A percentile compares a stretch with the other conserved stretches of the same genome.
Conservation (phyloP, 1,139 yeast genomes). For the Scheffersomyces titani region DNA sequence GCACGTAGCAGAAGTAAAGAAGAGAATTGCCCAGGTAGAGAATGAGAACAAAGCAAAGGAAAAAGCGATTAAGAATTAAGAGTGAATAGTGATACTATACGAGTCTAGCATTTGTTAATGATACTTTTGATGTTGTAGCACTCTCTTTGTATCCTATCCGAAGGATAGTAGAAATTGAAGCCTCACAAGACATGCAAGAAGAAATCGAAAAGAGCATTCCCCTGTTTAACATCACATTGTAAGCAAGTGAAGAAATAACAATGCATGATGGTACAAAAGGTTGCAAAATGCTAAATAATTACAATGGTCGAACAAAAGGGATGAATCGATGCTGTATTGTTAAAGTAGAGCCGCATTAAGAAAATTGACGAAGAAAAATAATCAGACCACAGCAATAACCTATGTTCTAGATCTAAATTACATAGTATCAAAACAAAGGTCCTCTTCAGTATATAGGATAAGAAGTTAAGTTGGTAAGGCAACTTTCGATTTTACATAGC, state of each 20-base stretch:
- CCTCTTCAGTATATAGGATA: neutral
- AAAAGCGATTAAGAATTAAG: neutral
- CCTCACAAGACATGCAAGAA: neutral
- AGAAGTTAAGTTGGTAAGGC: neutral
- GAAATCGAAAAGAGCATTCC: neutral
- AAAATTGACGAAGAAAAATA: too few species aligned
- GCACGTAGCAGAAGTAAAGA: constrained; percentile 10
- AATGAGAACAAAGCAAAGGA: neutral
- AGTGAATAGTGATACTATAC: neutral
- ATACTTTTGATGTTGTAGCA: too few species aligned
- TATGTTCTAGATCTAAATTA: neutral
- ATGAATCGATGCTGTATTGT: neutral
- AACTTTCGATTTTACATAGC: neutral
- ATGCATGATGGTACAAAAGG: neutral
- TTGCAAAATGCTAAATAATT: neutral
- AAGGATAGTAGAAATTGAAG: neutral
- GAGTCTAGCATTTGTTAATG: too few species aligned
- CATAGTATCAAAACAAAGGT: too few species aligned
- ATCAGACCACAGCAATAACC: neutral
- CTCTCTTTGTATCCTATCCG: too few species aligned
- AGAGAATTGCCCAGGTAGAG: constrained; percentile 4
- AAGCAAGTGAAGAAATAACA: neutral
- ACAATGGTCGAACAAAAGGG: neutral
- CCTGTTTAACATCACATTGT: neutral
- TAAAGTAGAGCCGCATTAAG: neutral